Percentiles rank a stretch among this genome's conserved stretches.
Evolutionary conservation across 139 green algal species (phyloP).

Genomic region (Closterium sp.): DNA sequence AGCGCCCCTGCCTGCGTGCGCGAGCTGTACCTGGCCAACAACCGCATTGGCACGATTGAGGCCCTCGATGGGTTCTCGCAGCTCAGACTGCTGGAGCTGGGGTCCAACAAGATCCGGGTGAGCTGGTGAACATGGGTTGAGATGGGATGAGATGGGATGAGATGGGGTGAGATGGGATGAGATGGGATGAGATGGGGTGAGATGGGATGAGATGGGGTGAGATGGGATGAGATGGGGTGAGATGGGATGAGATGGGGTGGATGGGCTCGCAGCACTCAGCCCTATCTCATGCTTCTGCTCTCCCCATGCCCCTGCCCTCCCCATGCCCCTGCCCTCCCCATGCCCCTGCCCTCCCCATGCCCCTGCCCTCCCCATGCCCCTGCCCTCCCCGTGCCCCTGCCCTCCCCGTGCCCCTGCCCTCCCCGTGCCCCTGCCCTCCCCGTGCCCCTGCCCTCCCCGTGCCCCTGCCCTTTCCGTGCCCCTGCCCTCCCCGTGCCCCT

Average conservation of each 20-base stretch:
- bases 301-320: neutral
- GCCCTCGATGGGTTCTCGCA: conserved; percentile 56
- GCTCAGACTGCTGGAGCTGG: conserved; percentile 83
- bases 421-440: neutral
- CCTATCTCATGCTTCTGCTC: neutral
- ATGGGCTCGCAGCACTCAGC: too few species aligned
- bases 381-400: neutral
- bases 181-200: too few species aligned
- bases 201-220: too few species aligned
- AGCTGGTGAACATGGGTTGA: neutral
- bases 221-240: too few species aligned
- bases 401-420: neutral
- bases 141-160: neutral
- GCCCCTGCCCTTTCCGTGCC: neutral
- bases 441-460: neutral
- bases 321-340: neutral
- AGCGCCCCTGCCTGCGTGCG: conserved; percentile 42
- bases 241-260: too few species aligned
- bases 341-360: neutral
- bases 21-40: conserved; percentile 83
- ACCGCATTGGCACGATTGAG: conserved; percentile 74
- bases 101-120: conserved; percentile 73
- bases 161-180: too few species aligned
- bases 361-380: neutral
- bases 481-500: neutral